Conservation (phyloP, 2,329 filamentous ascomycete species). For the Penicillium brasilianum region DNA sequence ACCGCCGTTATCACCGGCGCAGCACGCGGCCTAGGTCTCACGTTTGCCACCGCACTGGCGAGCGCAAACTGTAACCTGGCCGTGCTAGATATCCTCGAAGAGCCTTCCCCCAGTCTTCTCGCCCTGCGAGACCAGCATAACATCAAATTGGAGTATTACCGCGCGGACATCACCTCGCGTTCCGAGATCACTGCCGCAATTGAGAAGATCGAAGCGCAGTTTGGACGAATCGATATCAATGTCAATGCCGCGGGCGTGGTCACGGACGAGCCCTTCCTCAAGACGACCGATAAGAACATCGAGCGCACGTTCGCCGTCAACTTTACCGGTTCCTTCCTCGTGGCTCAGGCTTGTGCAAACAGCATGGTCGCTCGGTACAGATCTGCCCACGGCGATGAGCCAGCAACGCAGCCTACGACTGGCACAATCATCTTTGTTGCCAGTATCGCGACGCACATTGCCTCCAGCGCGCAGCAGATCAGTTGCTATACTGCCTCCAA, state of each 20-base stretch:
- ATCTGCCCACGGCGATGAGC: slow-evolving; percentile 10
- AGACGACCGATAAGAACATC: slow-evolving; percentile 29
- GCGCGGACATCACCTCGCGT: slow-evolving; percentile 8
- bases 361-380: slow-evolving; percentile 28
- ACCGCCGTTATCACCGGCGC: slow-evolving; percentile 32
- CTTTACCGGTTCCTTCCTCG: slow-evolving; percentile 29
- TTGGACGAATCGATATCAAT: slow-evolving; percentile 13
- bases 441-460: slow-evolving; percentile 41
- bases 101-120: not conserved
- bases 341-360: slow-evolving; percentile 36
- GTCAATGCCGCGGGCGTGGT: slow-evolving; percentile 37
- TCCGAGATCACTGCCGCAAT: slow-evolving; percentile 4
- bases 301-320: slow-evolving; percentile 31
- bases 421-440: slow-evolving; percentile 44
- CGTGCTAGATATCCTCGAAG: slow-evolving; percentile 8
- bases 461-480: slow-evolving; percentile 38
- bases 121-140: slow-evolving; percentile 3
- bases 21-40: slow-evolving; percentile 30
- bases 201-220: slow-evolving; percentile 14
- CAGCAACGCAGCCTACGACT: slow-evolving; percentile 17
- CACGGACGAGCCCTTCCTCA: slow-evolving; percentile 34
- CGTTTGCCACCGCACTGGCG: slow-evolving; percentile 28
- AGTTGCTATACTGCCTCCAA: slow-evolving; percentile 40
- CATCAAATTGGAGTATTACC: slow-evolving; percentile 10
- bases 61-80: slow-evolving; percentile 16